Conservation (phyloP, 129 eudicot genomes). For the Dittrichia graveolens region DNA sequence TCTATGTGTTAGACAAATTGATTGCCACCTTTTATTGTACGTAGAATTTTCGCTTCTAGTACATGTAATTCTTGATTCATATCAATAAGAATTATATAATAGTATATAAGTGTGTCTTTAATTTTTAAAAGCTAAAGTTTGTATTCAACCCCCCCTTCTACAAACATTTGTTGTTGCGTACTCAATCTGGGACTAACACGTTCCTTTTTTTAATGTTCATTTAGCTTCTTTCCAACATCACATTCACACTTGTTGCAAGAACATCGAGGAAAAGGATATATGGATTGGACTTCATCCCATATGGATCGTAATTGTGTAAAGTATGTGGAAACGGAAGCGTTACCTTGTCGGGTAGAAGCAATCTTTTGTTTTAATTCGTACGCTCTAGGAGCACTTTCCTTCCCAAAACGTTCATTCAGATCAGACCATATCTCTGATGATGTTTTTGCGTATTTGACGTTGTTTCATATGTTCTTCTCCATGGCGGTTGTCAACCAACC, state of each 20-base stretch:
- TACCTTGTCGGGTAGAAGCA: not conserved
- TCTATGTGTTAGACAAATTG: too few species aligned
- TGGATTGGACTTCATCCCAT: conserved; percentile 1
- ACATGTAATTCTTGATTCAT: too few species aligned
- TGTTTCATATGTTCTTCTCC: not conserved
- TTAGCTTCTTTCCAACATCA: not conserved
- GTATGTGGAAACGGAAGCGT: not conserved
- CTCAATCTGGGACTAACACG: too few species aligned
- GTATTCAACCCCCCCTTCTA: too few species aligned
- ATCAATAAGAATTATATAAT: too few species aligned
- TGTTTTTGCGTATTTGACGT: not conserved
- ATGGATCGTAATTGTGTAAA: not conserved
- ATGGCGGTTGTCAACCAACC: not conserved
- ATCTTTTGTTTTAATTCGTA: conserved; percentile 5
- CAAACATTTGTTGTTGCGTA: too few species aligned
- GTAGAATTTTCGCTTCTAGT: too few species aligned
- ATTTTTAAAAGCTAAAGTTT: too few species aligned
- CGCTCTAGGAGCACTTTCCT: conserved; percentile 9
- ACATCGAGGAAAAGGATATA: not conserved
- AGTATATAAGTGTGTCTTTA: too few species aligned
- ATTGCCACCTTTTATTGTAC: too few species aligned
- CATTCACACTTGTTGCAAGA: too few species aligned
- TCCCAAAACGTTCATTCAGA: not conserved
- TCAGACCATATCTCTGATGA: not conserved
- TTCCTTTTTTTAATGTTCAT: not conserved